Evolutionary conservation across 208 protist species (phyloP).

Genomic region (Trichomonas vaginalis): DNA sequence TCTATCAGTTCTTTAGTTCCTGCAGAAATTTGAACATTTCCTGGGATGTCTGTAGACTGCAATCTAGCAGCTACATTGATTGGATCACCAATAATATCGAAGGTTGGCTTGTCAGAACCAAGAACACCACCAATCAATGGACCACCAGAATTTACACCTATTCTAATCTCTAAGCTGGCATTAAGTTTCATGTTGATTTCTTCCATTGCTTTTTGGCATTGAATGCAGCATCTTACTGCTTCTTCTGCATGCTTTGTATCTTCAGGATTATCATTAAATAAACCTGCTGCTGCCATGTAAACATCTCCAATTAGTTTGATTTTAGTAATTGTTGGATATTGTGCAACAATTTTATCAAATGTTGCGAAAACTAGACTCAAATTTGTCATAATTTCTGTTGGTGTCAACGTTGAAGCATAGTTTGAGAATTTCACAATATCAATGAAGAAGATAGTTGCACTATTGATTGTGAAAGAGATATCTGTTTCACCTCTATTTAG

Average conservation of each 20-base stretch:
- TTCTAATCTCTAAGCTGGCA: background rate
- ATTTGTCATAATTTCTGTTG: background rate
- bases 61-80: background rate
- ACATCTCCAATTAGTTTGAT: constrained; percentile 6
- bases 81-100: constrained; percentile 14
- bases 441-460: background rate
- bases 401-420: background rate
- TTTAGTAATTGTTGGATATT: background rate
- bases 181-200: background rate
- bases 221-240: background rate
- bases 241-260: background rate
- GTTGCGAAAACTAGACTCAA: background rate
- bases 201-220: background rate
- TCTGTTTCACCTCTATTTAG: constrained; percentile 6
- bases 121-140: background rate
- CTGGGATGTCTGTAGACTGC: background rate
- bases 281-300: background rate
- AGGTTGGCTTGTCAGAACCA: background rate
- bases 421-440: background rate
- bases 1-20: background rate
- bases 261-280: background rate
- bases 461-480: background rate
- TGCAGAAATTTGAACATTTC: background rate
- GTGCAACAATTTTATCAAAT: background rate
- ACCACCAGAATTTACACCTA: background rate